These are phyloP conservation scores for Benincasa hispida DNA, from an alignment of 306 rosid species.

Conservation along the genomic window DNA sequence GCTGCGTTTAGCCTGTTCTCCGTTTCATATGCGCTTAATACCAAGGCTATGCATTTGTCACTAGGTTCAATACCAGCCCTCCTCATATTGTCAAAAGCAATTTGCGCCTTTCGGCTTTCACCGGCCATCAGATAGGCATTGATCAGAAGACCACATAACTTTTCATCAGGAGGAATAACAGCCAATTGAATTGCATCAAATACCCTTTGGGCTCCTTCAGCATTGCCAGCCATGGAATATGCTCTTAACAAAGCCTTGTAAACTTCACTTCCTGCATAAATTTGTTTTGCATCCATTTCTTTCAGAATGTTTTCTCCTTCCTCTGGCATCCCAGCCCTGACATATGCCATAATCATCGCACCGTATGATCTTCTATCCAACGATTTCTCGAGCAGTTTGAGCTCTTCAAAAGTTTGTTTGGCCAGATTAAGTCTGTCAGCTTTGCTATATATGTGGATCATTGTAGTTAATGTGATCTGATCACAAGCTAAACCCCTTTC, in stretches of 20 bases:
- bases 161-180: constrained; percentile 60
- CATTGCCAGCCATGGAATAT: constrained; percentile 47
- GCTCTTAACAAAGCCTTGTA: constrained; percentile 84
- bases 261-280: constrained; percentile 64
- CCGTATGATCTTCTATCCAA: constrained; percentile 78
- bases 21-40: constrained; percentile 56
- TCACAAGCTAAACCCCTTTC: constrained; percentile 55
- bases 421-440: constrained; percentile 53
- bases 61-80: constrained; percentile 48
- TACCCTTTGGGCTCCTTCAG: constrained; percentile 72
- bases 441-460: constrained; percentile 78
- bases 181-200: constrained; percentile 77
- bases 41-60: constrained; percentile 63
- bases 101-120: constrained; percentile 44
- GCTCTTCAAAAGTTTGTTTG: constrained; percentile 62
- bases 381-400: constrained; percentile 54
- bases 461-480: constrained; percentile 65
- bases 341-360: constrained; percentile 75
- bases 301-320: constrained; percentile 49
- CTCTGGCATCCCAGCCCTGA: constrained; percentile 67
- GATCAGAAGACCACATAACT: constrained; percentile 59
- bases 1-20: constrained; percentile 51
- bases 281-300: constrained; percentile 68
- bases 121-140: constrained; percentile 50
- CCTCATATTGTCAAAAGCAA: constrained; percentile 72